Evolutionary conservation across 257 asterid genomes (phyloP).

Genomic region (Oldenlandia corymbosa): DNA sequence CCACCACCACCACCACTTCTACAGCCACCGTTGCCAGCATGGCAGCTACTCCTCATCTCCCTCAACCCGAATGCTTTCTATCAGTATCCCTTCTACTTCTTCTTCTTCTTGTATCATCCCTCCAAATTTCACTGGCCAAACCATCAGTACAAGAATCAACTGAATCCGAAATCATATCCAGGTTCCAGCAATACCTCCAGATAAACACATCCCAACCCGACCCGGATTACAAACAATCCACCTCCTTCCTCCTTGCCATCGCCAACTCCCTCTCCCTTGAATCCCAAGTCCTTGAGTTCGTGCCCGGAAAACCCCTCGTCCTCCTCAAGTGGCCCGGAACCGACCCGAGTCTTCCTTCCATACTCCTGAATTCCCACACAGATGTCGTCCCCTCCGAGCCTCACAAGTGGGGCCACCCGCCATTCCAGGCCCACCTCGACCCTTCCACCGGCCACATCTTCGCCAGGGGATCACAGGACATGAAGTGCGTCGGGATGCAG

Average conservation of each 20-base stretch:
- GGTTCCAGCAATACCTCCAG: conserved; percentile 82
- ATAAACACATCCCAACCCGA: conserved; percentile 83
- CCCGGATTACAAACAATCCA: conserved; percentile 65
- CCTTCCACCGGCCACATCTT: conserved; percentile 63
- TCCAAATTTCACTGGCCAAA: too few species aligned
- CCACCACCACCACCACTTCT: too few species aligned
- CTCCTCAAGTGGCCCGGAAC: conserved; percentile 77
- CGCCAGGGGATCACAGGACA: conserved; percentile 96
- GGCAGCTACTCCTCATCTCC: too few species aligned
- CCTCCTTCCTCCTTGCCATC: conserved; percentile 56
- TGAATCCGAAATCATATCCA: too few species aligned
- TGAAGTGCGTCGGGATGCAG: conserved; percentile 89
- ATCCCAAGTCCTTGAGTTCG: conserved; percentile 53
- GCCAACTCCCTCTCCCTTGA: conserved; percentile 63
- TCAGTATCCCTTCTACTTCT: too few species aligned
- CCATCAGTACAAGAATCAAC: too few species aligned
- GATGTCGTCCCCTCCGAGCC: conserved; percentile 91
- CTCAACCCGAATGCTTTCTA: too few species aligned
- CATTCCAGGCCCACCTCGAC: conserved; percentile 69
- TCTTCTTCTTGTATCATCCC: too few species aligned
- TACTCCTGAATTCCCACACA: conserved; percentile 92
- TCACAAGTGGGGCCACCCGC: conserved; percentile 76
- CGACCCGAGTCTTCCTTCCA: conserved; percentile 62
- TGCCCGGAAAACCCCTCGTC: conserved; percentile 61
- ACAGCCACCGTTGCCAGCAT: too few species aligned